These are phyloP conservation scores for Theobroma grandiflorum DNA, from an alignment of 441 rosid species.

Conservation along the genomic window DNA sequence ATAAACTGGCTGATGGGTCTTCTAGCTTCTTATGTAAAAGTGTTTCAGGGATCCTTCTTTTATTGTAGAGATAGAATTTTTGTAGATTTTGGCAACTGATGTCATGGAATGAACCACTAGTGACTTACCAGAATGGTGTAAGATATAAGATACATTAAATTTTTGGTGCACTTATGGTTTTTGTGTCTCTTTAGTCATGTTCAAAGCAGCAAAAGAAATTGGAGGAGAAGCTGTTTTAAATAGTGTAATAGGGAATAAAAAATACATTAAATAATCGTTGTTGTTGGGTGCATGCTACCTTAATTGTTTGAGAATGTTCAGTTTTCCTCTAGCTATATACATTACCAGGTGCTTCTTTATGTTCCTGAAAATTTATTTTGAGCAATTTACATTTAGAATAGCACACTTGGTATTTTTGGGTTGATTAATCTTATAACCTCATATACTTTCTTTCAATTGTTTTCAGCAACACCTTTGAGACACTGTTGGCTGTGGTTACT, in stretches of 20 bases:
- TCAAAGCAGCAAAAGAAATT: background rate
- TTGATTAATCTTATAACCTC: background rate
- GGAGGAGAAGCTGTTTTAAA: background rate
- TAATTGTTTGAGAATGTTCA: background rate
- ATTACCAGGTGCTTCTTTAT: background rate
- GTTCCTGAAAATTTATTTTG: background rate
- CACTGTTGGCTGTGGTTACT: background rate
- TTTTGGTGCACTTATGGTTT: too few species aligned
- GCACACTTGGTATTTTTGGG: background rate
- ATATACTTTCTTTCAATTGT: background rate
- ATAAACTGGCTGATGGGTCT: background rate
- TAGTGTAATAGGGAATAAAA: background rate
- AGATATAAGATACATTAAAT: background rate
- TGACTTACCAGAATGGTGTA: background rate
- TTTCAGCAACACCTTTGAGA: background rate
- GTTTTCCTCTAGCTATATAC: background rate
- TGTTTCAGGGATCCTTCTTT: background rate
- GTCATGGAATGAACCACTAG: background rate
- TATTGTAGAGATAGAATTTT: background rate
- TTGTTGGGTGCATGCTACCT: background rate
- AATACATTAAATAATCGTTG: background rate
- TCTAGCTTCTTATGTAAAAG: background rate
- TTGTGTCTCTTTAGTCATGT: background rate
- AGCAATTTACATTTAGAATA: background rate
- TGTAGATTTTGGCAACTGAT: background rate